A percentile compares a stretch with the other conserved stretches of the same genome.
Conservation (phyloP, 1,139 yeast genomes). For the Geotrichum carabidarum region DNA sequence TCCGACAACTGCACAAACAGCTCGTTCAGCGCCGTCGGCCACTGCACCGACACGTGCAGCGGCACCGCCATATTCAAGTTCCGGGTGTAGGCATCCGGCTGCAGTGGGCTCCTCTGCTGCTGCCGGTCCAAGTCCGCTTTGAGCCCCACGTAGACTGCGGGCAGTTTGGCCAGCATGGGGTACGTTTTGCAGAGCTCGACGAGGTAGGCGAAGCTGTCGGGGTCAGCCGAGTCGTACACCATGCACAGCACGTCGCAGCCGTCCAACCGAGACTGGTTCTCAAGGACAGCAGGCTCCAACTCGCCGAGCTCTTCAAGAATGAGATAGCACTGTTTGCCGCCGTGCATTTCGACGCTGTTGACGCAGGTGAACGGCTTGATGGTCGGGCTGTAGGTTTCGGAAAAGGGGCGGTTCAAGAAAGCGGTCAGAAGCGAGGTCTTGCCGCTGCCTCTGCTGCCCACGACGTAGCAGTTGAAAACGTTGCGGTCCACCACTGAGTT, state of each 20-base stretch:
- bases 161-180: constrained; percentile 60
- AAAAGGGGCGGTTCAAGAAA: constrained; percentile 68
- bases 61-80: constrained; percentile 66
- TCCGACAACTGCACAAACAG: constrained; percentile 82
- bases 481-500: constrained; percentile 71
- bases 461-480: constrained; percentile 80
- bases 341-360: constrained; percentile 88
- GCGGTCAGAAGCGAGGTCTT: constrained; percentile 75
- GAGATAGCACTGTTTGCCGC: constrained; percentile 91
- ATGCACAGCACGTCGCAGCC: constrained; percentile 89
- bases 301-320: constrained; percentile 89
- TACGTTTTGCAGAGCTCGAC: constrained; percentile 60
- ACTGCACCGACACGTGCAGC: constrained; percentile 78
- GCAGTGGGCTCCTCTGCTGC: constrained; percentile 78
- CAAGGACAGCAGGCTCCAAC: constrained; percentile 73
- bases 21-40: constrained; percentile 84
- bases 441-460: constrained; percentile 85
- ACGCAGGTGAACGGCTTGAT: constrained; percentile 76
- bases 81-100: constrained; percentile 83
- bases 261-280: constrained; percentile 62
- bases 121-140: constrained; percentile 95
- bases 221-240: constrained; percentile 90
- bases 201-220: constrained; percentile 83
- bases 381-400: constrained; percentile 74
- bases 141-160: constrained; percentile 81